Evolutionary conservation across 495 filamentous ascomycete species (phyloP).

Genomic region (Lophiostoma macrostomum): DNA sequence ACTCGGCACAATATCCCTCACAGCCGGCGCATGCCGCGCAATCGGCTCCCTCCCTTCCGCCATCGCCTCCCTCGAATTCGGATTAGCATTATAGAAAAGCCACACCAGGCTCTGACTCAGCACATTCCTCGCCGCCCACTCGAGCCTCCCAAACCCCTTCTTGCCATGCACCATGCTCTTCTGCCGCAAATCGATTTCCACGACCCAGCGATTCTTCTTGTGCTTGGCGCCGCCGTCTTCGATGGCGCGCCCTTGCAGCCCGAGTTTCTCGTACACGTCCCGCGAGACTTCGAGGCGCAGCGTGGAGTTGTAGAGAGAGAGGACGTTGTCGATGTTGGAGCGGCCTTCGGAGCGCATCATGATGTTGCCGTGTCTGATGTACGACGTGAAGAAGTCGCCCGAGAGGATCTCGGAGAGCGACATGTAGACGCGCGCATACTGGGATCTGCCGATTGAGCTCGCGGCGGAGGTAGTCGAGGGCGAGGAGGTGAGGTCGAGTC

Average conservation of each 20-base stretch:
- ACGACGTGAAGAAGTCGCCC: slow-evolving; percentile 76
- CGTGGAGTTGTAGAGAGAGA: slow-evolving; percentile 69
- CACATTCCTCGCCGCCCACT: slow-evolving; percentile 82
- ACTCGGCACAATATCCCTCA: slow-evolving; percentile 5
- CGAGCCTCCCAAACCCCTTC: slow-evolving; percentile 81
- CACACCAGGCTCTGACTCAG: slow-evolving; percentile 69
- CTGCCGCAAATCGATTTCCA: slow-evolving; percentile 75
- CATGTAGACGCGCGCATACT: slow-evolving; percentile 72
- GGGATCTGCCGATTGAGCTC: slow-evolving; percentile 31
- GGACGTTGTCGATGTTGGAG: slow-evolving; percentile 75
- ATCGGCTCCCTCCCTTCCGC: slow-evolving; percentile 20
- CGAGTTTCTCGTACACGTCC: slow-evolving; percentile 80
- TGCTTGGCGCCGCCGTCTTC: slow-evolving; percentile 59
- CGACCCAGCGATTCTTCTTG: slow-evolving; percentile 57
- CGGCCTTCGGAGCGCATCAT: slow-evolving; percentile 89
- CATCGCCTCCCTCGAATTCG: slow-evolving; percentile 10
- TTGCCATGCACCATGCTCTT: slow-evolving; percentile 87
- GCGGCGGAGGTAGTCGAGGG: too few relatives aligned
- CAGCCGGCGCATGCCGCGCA: slow-evolving; percentile 15
- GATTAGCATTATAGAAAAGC: slow-evolving; percentile 69
- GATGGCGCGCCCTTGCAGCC: slow-evolving; percentile 72
- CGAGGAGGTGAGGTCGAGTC: too few relatives aligned
- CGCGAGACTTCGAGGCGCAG: slow-evolving; percentile 77
- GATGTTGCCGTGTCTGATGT: slow-evolving; percentile 82
- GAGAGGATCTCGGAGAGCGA: slow-evolving; percentile 67